Evolutionary conservation across 345 rosid genomes (phyloP), one percentile per base, ranked within the genome.

Genomic region (Fremontodendron californicum): DNA sequence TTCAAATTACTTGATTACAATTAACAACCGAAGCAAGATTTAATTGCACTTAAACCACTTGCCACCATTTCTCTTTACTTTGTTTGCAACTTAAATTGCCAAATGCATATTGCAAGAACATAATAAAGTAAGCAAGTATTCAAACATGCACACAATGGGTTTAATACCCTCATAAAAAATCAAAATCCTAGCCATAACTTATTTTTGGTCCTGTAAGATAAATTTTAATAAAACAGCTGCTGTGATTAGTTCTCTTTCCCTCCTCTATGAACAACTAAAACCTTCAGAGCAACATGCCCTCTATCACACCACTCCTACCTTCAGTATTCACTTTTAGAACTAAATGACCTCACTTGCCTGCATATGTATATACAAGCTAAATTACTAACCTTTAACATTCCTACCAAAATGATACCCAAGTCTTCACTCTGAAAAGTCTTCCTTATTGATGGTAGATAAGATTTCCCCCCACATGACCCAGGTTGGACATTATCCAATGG

Each of bases 381-480:
- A 81, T 49, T 29, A 71, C 78, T 81, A 73, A 93, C 99, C 97
- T 92, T 87, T 31, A 95, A 84, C 80, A 46, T 79, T 85, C 99
- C 98, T 71, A 90, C 85, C 83, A 95, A 82, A 82, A 85, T 61
- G 69, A 89, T 49, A 65, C 91, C 90, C 71, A 86, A 76, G 63
- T 87, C 86, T 71, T 87, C 79, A 81, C 94, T 89, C 35, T 69
- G 75, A 79, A 95, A 75, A 77, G 79, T 88, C 84, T 79, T 90
- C 84, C 85, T 85, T 69, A 67, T 65, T 71, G 88, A 77, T 23
- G 10, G 85, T 80, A 80, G n/a, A 69, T 69, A 75, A 57, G 75
- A 78, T 80, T 79, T 77, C 65, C 64, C 80, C 57, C 51, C 85
- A 72, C 77, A 75, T 23, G 84, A 78, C 19, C 77, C 51, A 68